Conservation (phyloP, 345 rosid genomes). For the Arabis hirsuta region DNA sequence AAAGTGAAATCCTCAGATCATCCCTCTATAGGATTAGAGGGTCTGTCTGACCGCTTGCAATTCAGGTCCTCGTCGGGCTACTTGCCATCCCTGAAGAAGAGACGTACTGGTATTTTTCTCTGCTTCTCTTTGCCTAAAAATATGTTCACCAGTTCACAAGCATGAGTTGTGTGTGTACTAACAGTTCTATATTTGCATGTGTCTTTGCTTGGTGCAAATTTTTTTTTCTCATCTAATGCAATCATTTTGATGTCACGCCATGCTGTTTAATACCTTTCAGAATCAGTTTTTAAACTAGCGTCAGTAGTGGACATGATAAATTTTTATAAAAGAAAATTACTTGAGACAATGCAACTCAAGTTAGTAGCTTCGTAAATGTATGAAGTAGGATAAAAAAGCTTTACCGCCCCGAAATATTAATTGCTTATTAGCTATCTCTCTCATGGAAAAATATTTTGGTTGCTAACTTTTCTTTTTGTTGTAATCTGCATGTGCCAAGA, state of each 20-base stretch:
- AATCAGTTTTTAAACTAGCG: slow-evolving; percentile 18
- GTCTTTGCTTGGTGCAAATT: slow-evolving; percentile 20
- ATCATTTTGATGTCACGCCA: slow-evolving; percentile 25
- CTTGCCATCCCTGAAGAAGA: slow-evolving; percentile 68
- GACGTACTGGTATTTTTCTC: slow-evolving; percentile 59
- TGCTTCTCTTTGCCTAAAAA: slow-evolving; percentile 39
- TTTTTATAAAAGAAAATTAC: background rate
- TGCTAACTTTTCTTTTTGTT: slow-evolving; percentile 39
- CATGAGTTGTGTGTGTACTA: slow-evolving; percentile 23
- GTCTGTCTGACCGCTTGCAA: slow-evolving; percentile 62
- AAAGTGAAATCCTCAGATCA: slow-evolving; percentile 49
- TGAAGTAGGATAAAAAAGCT: slow-evolving; percentile 5
- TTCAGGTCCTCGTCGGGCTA: slow-evolving; percentile 68
- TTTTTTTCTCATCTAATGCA: slow-evolving; percentile 1
- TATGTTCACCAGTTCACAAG: slow-evolving; percentile 26
- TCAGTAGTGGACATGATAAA: background rate
- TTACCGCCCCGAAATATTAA: background rate
- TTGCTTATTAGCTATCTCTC: slow-evolving; percentile 9
- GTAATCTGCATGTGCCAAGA: slow-evolving; percentile 51
- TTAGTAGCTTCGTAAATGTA: slow-evolving; percentile 7
- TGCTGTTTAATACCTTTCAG: slow-evolving; percentile 22
- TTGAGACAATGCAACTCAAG: slow-evolving; percentile 20
- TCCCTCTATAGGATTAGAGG: slow-evolving; percentile 56
- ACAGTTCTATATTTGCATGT: slow-evolving; percentile 27
- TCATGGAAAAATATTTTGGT: slow-evolving; percentile 17